Conservation (phyloP, 2,329 filamentous ascomycete species). For the Fusarium setosum region DNA sequence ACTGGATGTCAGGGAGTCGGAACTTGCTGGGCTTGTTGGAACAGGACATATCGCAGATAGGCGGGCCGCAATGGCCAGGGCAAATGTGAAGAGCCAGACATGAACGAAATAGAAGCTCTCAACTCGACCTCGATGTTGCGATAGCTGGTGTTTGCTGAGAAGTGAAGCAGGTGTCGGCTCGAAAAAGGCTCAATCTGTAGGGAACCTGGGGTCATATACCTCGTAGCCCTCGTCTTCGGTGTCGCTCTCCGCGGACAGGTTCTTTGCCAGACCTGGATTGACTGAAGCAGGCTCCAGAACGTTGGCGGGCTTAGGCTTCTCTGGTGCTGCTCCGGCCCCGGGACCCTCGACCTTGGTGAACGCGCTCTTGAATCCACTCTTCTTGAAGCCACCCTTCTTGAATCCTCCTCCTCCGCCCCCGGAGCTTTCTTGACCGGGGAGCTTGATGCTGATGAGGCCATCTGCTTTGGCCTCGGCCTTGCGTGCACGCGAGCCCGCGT, state of each 20-base stretch:
- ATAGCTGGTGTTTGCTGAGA: too few relatives aligned
- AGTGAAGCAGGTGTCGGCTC: neutral
- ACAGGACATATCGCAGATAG: constrained; percentile 65
- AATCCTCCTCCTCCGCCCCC: constrained; percentile 59
- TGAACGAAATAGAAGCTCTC: constrained; percentile 7
- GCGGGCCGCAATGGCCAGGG: constrained; percentile 49
- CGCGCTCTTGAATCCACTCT: constrained; percentile 84
- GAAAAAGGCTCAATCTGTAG: constrained; percentile 64
- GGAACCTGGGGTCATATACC: constrained; percentile 70
- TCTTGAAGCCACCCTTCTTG: constrained; percentile 81
- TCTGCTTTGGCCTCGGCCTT: constrained; percentile 78
- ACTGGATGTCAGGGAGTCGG: constrained; percentile 74
- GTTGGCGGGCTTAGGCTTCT: constrained; percentile 48
- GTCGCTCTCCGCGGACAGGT: constrained; percentile 63
- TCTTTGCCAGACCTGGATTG: constrained; percentile 37
- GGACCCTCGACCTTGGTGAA: constrained; percentile 67
- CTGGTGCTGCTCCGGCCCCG: constrained; percentile 52
- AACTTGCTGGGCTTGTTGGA: constrained; percentile 75
- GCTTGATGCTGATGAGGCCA: constrained; percentile 75
- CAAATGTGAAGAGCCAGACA: constrained; percentile 27
- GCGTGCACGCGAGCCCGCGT: constrained; percentile 72
- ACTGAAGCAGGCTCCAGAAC: constrained; percentile 32
- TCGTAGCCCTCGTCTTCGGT: constrained; percentile 79
- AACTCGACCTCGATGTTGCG: neutral
- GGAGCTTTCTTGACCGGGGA: constrained; percentile 52